Evolutionary conservation across 257 asterid genomes (phyloP), one percentile per base, ranked within the genome.

Genomic region (Fraxinus excelsior): DNA sequence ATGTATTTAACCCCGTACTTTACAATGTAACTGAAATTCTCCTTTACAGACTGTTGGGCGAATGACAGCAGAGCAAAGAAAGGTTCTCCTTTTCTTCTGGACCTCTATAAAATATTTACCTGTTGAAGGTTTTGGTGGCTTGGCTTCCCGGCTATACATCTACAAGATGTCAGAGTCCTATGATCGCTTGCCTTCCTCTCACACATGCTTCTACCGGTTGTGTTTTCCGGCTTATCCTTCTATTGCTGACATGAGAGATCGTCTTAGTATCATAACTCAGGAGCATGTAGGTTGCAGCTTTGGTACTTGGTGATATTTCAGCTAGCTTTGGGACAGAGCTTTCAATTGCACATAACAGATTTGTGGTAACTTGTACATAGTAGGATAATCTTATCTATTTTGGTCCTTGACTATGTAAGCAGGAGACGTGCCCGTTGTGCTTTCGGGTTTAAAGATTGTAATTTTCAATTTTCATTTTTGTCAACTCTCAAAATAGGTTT

Each of bases 51-150:
- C 82, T 71, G 94, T 95, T 16, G 96, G 74, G 66, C 51, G 64
- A 67, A 96, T 96, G 99, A 77, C 98, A 1, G 78, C 85, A 5
- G 95, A 96, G 85, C 96, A 91, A 88, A 91, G 81, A 79, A 91
- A 87, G 87, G 80, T 89, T 80, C 96, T 96, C 79, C 97, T 96
- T 72, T 93, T 82, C 79, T 86, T 88, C 71, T 88, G 91, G 91
- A 88, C 91, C 16, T 88, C 91, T 0, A 78, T 88, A 74, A 88
- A 85, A 71, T 84, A 83, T 79, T 74, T 88, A 35, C 91, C 91
- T 0, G 35, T 82, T 18, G 91, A 88, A 79, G 91, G 91, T 19
- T 88, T 88, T 31, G 79, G 87, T 64, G 91, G 91, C 11, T 79
- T 88, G 86, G 83, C 84, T 49, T 88, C 91, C 32, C 78, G 80